These are phyloP conservation scores for Mollisia scopiformis DNA, from an alignment of 2,329 filamentous ascomycete species.

Conservation along the genomic window DNA sequence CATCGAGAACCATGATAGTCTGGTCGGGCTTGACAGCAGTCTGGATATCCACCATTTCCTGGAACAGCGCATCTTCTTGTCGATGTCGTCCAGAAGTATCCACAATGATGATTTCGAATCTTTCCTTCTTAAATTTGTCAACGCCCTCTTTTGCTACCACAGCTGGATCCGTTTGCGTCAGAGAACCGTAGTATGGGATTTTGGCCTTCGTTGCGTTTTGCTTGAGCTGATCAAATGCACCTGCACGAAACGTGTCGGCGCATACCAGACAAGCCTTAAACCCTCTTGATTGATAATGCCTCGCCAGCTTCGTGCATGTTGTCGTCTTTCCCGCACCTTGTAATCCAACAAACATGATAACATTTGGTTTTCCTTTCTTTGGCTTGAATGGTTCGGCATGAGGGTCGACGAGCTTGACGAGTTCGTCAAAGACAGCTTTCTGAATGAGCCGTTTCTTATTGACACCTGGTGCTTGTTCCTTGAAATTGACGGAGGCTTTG, in stretches of 20 bases:
- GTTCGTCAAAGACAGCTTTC: conserved; percentile 95
- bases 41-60: conserved; percentile 98
- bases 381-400: conserved; percentile 95
- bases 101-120: conserved; percentile 97
- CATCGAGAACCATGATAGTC: conserved; percentile 97
- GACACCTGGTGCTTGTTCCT: conserved; percentile 84
- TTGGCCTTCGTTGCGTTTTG: conserved; percentile 99
- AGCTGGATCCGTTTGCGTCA: conserved; percentile 95
- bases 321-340: conserved; percentile 98
- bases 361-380: conserved; percentile 93
- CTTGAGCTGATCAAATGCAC: conserved; percentile 97
- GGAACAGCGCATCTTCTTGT: conserved; percentile 93
- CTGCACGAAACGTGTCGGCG: conserved; percentile 97
- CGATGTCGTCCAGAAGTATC: conserved; percentile 95
- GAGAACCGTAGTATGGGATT: conserved; percentile 96
- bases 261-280: conserved; percentile 95
- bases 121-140: conserved; percentile 98
- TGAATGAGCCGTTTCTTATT: conserved; percentile 99
- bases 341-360: conserved; percentile 99
- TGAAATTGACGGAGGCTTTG: conserved; percentile 88
- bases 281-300: conserved; percentile 91
- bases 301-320: conserved; percentile 93
- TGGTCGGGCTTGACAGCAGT: conserved; percentile 88
- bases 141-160: conserved; percentile 94
- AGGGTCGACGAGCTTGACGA: conserved; percentile 93